Evolutionary conservation across 2,329 filamentous ascomycete species (phyloP), one percentile per base, ranked within the genome.

Genomic region (Scortechinia acanthostroma): DNA sequence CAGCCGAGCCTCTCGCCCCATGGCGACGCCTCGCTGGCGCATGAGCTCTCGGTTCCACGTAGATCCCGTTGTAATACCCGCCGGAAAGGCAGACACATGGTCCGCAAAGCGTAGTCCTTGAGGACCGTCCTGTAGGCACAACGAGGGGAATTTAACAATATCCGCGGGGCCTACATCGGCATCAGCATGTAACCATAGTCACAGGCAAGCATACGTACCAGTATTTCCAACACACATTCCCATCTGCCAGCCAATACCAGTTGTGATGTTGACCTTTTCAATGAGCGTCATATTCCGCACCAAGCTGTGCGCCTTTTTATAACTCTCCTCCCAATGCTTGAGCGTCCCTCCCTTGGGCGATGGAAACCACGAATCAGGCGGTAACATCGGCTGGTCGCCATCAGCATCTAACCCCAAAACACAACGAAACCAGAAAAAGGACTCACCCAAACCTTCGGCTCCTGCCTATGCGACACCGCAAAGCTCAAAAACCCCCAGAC

Each of bases 261-360:
- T 74, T 14, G 73, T 77, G 46, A 77, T 61, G 51, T 77, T 77
- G 47, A 76, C 69, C 60, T 75, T 76, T 54, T 76, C 73, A 4
- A 69, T 61, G 46, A 76, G 52, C 22, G 68, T 72, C 71, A 76
- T 74, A 55, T 69, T 60, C 44, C 59, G 57, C 2, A 76, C 72
- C 49, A 76, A 50, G 25, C 59, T 58, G 3, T 68, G 65, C 1
- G 73, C 73, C 53, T 73, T 73, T 46, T 58, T 60, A 51, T 76
- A 77, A 22, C 64, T 65, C 42, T 69, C 62, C 43, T 59, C 57
- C 73, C 73, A 76, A 16, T 48, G 52, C 40, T 58, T 49, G 15
- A 69, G 61, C 1, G 65, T 65, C n/a, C 72, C 73, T 30, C 72
- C 72, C 44, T 59, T 62, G 4, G 71, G 35, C 10, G 35, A 6